Evolutionary conservation across 768 basidiomycete genomes (phyloP), one percentile per base, ranked within the genome.

Genomic region (Paxillus involutus): DNA sequence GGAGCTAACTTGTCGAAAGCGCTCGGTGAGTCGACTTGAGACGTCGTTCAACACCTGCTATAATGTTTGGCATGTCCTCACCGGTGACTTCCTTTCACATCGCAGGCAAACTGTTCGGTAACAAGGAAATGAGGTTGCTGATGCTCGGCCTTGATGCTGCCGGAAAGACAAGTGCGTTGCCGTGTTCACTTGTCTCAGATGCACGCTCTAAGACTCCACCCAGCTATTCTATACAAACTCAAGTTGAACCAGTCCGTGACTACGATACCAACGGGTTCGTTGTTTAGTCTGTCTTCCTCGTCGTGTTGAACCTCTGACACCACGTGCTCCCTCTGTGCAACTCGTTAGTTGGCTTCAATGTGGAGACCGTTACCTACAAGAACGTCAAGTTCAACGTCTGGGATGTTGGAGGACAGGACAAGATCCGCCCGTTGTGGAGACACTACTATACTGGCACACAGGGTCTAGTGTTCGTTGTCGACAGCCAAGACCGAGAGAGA

Each of bases 341-440:
- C 13, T 35, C 11, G 35, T 3, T 63, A 93, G 94, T 97, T 69
- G 96, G 96, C 21, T 98, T 98, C 83, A 98, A 98, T 66, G 96
- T 98, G 56, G 96, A 98, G 75, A 98, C 96, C 4, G 96, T 98
- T 49, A 97, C 94, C 44, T 98, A 98, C 77, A 97, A 97, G 82
- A 98, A 98, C 58, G 94, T 93, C 67, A 91, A 91, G 70, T 94
- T 93, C 77, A 93, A 92, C 61, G 88, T 91, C 7, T 91, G 94
- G 93, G 94, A 97, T 68, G 96, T 98, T 39, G 96, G 96, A 64
- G 96, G 96, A n/a, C 96, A 98, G 75, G 96, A 98, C 79, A 98
- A 98, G 82, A 98, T 98, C 67, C 83, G 96, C 47, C 96, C 96
- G 24, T 79, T 98, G 40, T 98, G 96, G 96, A 82, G 96, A 75